Evolutionary conservation across 768 basidiomycete species (phyloP), one percentile per base, ranked within the genome.

Genomic region (Termitomyces sp.): DNA sequence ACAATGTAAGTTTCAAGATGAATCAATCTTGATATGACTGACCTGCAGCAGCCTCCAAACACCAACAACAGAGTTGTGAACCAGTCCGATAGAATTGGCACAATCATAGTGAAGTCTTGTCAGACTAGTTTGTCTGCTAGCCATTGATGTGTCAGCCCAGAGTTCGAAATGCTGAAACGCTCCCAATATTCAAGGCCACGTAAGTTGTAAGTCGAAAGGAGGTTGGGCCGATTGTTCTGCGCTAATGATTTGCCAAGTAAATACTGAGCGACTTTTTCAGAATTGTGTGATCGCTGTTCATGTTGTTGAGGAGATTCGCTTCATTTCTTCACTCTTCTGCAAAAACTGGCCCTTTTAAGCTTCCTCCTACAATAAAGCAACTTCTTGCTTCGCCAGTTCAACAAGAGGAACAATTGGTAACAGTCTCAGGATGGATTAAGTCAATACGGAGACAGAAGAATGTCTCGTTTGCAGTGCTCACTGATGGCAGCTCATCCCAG

Each of bases 31-130:
- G 40, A 37, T n/a, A 12, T 49, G 27, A 46, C 21, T 50, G 49
- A 82, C 80, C 86, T 86, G 77, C 95, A 97, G 71, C 95, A 97
- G 1, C 95, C 95, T 2, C 92, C 93, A 66, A 97, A 95, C 10
- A 95, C 82, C 21, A 95, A 75, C 1, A 83, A 74, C 25, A 95
- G 68, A 0, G 91, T 85, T 10, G 83, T 71, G 8, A 79, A 54
- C 90, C 89, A 94, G 53, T 69, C 64, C n/a, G 62, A 62, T 23
- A 68, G 32, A 31, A 53, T 43, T 5, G 57, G 46, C 53, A 37
- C 16, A 53, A 53, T 29, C 63, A 61, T 63, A 14, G 16, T 23
- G 21, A 29, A 41, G 38, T 45, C 23, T 27, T 19, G 32, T 31
- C 19, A 37, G 14, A n/a, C n/a, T 11, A n/a, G 34, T 11, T 6